Evolutionary conservation across 192 early-diverging fungal genomes (phyloP).

Genomic region (Phycomyces nitens): DNA sequence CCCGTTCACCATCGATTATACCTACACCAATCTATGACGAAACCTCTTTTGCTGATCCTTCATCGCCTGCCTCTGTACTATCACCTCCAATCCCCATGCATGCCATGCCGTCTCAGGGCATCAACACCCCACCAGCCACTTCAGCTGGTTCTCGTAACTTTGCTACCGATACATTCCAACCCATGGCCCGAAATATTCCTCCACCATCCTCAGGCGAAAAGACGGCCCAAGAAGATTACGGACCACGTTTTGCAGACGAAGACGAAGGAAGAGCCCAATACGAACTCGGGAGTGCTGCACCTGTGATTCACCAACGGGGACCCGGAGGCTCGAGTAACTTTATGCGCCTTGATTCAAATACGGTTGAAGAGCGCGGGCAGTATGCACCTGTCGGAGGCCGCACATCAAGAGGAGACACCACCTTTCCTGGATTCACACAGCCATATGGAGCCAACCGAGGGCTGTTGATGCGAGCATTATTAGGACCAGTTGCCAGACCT

Average conservation of each 20-base stretch:
- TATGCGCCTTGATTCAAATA: background rate
- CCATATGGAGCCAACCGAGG: background rate
- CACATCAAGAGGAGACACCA: background rate
- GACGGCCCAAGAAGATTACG: background rate
- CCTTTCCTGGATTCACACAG: background rate
- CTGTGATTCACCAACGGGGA: background rate
- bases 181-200: background rate
- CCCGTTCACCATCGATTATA: constrained; percentile 7
- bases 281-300: background rate
- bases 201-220: background rate
- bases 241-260: background rate
- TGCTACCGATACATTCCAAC: background rate
- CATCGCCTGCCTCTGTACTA: background rate
- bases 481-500: constrained; percentile 29
- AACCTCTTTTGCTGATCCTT: background rate
- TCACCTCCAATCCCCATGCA: background rate
- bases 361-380: background rate
- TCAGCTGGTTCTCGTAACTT: background rate
- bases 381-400: background rate
- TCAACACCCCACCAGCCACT: background rate
- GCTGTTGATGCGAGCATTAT: background rate
- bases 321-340: background rate
- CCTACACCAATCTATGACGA: background rate
- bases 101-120: constrained; percentile 1
- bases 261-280: background rate